Evolutionary conservation across 208 protist genomes (phyloP).

Genomic region (Trypanosoma grayi): DNA sequence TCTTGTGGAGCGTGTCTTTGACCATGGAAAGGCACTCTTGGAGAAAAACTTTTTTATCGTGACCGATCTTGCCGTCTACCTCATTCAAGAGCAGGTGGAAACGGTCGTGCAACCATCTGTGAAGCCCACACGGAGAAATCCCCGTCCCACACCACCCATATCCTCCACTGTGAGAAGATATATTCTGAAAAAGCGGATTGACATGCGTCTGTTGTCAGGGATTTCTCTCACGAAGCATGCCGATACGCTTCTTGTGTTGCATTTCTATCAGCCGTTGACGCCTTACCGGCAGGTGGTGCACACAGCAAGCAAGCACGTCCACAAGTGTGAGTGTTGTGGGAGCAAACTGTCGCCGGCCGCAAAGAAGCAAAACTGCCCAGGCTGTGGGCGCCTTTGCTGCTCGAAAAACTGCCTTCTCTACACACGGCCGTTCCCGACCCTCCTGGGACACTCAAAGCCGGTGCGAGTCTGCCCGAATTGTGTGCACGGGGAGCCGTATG

Average conservation of each 20-base stretch:
- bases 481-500: conserved; percentile 48
- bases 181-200: conserved; percentile 57
- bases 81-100: conserved; percentile 31
- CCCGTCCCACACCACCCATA: conserved; percentile 7
- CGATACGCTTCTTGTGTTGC: conserved; percentile 65
- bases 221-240: conserved; percentile 61
- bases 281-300: conserved; percentile 41
- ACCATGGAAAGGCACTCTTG: conserved; percentile 37
- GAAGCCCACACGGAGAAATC: conserved; percentile 25
- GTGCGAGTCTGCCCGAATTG: conserved; percentile 56
- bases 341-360: conserved; percentile 31
- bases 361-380: conserved; percentile 62
- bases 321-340: conserved; percentile 27
- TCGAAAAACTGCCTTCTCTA: conserved; percentile 47
- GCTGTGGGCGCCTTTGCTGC: conserved; percentile 68
- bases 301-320: background rate
- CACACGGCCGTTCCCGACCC: conserved; percentile 51
- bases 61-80: conserved; percentile 27
- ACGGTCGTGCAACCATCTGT: conserved; percentile 5
- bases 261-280: conserved; percentile 45
- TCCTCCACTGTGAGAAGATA: conserved; percentile 23
- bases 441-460: conserved; percentile 24
- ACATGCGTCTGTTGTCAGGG: conserved; percentile 59
- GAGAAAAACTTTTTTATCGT: conserved; percentile 38
- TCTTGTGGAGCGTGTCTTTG: conserved; percentile 35